Evolutionary conservation across 192 early-diverging fungal species (phyloP).

Genomic region (Physocladia obscura): DNA sequence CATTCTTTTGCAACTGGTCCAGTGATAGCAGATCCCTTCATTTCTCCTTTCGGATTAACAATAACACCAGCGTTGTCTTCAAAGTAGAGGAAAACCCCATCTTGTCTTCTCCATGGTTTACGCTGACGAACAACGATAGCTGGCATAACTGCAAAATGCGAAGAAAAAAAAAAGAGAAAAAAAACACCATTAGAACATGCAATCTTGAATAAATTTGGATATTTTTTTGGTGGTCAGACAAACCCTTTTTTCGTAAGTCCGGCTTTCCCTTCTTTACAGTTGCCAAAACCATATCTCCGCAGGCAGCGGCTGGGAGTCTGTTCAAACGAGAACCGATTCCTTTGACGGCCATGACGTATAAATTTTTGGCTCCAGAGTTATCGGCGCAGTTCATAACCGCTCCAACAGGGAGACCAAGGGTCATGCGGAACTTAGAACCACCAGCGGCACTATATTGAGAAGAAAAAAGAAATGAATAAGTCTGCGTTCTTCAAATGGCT

Average conservation of each 20-base stretch:
- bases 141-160: constrained; percentile 76
- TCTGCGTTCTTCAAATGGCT: neutral
- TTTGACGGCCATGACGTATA: constrained; percentile 97
- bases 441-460: constrained; percentile 45
- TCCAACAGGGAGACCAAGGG: constrained; percentile 91
- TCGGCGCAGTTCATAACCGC: constrained; percentile 99
- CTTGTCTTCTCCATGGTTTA: constrained; percentile 98
- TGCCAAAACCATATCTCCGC: constrained; percentile 98
- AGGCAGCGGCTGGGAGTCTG: constrained; percentile 95
- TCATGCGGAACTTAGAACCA: constrained; percentile 99
- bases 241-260: constrained; percentile 99
- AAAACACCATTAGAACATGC: neutral
- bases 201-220: too few species aligned
- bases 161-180: neutral
- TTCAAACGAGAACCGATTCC: constrained; percentile 94
- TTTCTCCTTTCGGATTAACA: constrained; percentile 99
- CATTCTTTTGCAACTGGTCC: constrained; percentile 99
- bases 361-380: constrained; percentile 99
- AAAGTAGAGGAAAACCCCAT: constrained; percentile 72
- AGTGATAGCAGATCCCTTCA: constrained; percentile 99
- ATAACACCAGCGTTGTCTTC: constrained; percentile 99
- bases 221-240: too few species aligned
- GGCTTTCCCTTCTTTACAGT: constrained; percentile 99
- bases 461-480: neutral
- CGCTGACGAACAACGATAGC: constrained; percentile 99